Percentiles rank a stretch among this genome's conserved stretches.
phyloP scores from a whole-genome alignment of 495 filamentous ascomycete genomes.

The Choiromyces venosus region DNA sequence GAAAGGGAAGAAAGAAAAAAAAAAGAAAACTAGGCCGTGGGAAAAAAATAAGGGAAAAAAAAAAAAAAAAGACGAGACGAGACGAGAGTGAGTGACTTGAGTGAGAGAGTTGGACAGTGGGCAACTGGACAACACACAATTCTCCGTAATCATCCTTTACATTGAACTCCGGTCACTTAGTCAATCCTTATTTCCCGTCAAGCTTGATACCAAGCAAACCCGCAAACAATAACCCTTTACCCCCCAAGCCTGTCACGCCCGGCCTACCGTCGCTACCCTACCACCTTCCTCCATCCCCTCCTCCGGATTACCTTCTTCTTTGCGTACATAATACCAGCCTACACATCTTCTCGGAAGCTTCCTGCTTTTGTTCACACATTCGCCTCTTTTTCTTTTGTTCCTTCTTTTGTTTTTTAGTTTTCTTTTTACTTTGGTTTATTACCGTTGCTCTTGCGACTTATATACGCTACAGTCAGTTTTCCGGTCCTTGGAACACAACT shows the following conservation, averaged over 20 bases:
- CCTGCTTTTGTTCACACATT: conserved; percentile 32
- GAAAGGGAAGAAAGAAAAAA: not conserved
- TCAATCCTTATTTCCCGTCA: conserved; percentile 32
- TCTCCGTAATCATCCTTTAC: conserved; percentile 28
- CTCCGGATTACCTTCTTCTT: conserved; percentile 36
- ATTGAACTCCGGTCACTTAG: conserved; percentile 29
- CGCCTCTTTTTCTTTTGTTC: conserved; percentile 21
- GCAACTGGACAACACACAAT: conserved; percentile 3
- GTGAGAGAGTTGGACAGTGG: conserved; percentile 29
- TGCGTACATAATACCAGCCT: conserved; percentile 36
- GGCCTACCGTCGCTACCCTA: conserved; percentile 37
- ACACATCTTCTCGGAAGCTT: conserved; percentile 36
- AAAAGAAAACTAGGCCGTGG: not conserved
- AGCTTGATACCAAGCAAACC: conserved; percentile 36
- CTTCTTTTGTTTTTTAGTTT: conserved; percentile 12
- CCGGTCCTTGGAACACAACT: not conserved
- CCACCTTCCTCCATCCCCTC: conserved; percentile 36
- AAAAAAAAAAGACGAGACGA: conserved; percentile 24
- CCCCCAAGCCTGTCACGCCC: conserved; percentile 30
- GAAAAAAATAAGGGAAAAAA: not conserved
- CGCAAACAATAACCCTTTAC: conserved; percentile 30
- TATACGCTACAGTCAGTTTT: conserved; percentile 14
- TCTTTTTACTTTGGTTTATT: not conserved
- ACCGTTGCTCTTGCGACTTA: conserved; percentile 24
- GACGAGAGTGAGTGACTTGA: conserved; percentile 24